These are phyloP conservation scores for Candida ipomoeae DNA, from an alignment of 805 yeast species.

Conservation along the genomic window DNA sequence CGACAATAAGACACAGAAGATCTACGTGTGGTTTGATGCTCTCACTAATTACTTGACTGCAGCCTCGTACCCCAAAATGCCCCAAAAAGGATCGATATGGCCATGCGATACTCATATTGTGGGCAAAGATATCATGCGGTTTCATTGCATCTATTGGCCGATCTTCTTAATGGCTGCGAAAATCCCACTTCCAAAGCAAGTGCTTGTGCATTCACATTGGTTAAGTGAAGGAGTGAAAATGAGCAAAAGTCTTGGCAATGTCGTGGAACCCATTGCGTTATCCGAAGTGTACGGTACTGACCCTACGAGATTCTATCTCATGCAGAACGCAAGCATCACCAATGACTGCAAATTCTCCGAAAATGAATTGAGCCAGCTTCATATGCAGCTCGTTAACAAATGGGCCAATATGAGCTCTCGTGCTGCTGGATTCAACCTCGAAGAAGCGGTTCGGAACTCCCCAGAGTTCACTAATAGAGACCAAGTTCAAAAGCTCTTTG, in stretches of 20 bases:
- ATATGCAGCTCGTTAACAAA: slow-evolving; percentile 73
- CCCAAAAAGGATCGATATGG: slow-evolving; percentile 37
- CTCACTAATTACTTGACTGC: slow-evolving; percentile 78
- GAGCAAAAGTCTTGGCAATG: slow-evolving; percentile 92
- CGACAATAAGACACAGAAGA: slow-evolving; percentile 64
- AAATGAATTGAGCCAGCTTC: slow-evolving; percentile 43
- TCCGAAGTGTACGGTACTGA: slow-evolving; percentile 65
- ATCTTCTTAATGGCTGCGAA: slow-evolving; percentile 82
- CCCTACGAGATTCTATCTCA: slow-evolving; percentile 67
- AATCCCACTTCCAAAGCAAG: slow-evolving; percentile 61
- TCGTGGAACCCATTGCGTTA: slow-evolving; percentile 81
- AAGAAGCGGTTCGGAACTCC: slow-evolving; percentile 36
- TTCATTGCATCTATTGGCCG: slow-evolving; percentile 95
- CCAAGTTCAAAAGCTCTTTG: not conserved
- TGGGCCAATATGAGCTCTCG: slow-evolving; percentile 77
- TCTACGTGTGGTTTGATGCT: slow-evolving; percentile 98
- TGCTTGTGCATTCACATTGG: slow-evolving; percentile 95
- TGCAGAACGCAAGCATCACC: slow-evolving; percentile 69
- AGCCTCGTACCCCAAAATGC: slow-evolving; percentile 44
- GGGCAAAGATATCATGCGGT: slow-evolving; percentile 87
- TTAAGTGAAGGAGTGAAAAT: slow-evolving; percentile 82
- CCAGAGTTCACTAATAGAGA: not conserved
- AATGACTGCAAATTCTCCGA: slow-evolving; percentile 79
- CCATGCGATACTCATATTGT: slow-evolving; percentile 71
- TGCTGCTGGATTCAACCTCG: slow-evolving; percentile 66